Percentiles rank a stretch among this genome's conserved stretches.
phyloP scores from a whole-genome alignment of 78 protist species.

The Creolimax fragrantissima region DNA sequence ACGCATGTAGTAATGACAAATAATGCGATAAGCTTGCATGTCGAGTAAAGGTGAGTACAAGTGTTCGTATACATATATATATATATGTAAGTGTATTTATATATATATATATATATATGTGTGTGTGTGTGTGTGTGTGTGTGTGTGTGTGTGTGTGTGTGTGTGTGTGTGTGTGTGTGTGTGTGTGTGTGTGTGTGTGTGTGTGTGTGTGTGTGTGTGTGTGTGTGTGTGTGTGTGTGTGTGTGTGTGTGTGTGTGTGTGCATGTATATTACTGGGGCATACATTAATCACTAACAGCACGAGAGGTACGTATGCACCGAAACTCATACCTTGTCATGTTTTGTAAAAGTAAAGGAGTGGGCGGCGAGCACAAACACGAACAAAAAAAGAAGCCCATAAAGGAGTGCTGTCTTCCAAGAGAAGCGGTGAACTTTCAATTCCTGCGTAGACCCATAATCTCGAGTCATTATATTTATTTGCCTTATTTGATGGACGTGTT shows the following conservation, averaged over 20 bases:
- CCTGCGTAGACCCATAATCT: no score
- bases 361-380: neutral
- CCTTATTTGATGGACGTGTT: no score
- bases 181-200: neutral
- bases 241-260: neutral
- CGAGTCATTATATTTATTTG: no score
- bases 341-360: neutral
- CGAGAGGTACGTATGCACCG: neutral
- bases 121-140: neutral
- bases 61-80: neutral
- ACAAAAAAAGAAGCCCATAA: no score
- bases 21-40: neutral
- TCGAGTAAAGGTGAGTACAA: neutral
- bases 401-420: no score
- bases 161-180: neutral
- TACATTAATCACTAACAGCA: neutral
- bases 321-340: neutral
- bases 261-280: neutral
- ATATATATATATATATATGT: neutral
- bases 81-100: neutral
- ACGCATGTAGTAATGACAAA: neutral
- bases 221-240: neutral
- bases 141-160: neutral
- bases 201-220: neutral
- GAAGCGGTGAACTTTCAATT: no score